Evolutionary conservation across 192 early-diverging fungal genomes (phyloP).

Genomic region (Spinellus fusiger): DNA sequence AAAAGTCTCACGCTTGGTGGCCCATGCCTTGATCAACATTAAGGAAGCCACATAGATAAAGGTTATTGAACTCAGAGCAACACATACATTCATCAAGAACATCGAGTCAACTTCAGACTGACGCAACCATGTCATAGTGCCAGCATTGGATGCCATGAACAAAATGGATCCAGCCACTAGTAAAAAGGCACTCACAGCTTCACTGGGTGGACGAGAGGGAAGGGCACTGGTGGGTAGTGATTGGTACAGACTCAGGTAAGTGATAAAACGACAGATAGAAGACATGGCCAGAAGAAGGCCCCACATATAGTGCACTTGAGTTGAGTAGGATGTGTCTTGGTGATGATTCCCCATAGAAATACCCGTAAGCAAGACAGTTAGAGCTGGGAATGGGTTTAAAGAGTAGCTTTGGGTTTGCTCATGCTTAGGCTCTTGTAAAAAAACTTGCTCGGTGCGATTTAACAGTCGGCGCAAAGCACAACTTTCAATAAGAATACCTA

Average conservation of each 20-base stretch:
- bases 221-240: constrained; percentile 3
- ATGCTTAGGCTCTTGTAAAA: not conserved
- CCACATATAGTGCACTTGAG: constrained; percentile 31
- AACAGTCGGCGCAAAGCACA: constrained; percentile 17
- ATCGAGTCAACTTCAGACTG: constrained; percentile 23
- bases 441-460: not conserved
- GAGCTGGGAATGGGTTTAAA: constrained; percentile 28
- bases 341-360: constrained; percentile 36
- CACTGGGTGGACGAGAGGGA: constrained; percentile 25
- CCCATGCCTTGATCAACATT: constrained; percentile 32
- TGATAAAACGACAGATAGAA: constrained; percentile 22
- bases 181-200: constrained; percentile 24
- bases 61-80: constrained; percentile 27
- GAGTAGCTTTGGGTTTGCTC: constrained; percentile 17
- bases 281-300: constrained; percentile 22
- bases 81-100: constrained; percentile 35
- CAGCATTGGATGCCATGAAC: constrained; percentile 35
- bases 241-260: constrained; percentile 23
- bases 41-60: constrained; percentile 19
- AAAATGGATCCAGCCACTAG: constrained; percentile 26
- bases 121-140: constrained; percentile 26
- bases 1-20: constrained; percentile 22
- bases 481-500: constrained; percentile 30
- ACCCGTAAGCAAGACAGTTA: constrained; percentile 31
- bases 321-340: constrained; percentile 25